A percentile compares a stretch with the other conserved stretches of the same genome.
phyloP scores from a whole-genome alignment of 306 rosid genomes.

The Prunus davidiana region DNA sequence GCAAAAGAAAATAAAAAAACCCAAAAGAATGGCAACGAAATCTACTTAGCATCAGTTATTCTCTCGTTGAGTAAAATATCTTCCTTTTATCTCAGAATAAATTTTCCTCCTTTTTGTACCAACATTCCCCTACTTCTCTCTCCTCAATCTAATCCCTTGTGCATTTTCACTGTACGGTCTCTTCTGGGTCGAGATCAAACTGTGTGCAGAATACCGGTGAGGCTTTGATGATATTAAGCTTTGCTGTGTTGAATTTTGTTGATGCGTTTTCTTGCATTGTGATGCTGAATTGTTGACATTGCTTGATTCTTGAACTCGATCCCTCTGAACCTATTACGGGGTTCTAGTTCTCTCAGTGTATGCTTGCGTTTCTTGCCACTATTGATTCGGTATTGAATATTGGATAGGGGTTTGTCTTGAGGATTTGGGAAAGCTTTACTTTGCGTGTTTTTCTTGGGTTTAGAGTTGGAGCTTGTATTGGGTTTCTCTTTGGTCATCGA shows the following conservation, averaged over 20 bases:
- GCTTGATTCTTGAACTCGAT: conserved; percentile 39
- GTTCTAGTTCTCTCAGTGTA: not conserved
- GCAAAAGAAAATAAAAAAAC: not conserved
- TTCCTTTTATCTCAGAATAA: not conserved
- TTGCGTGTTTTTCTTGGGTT: conserved; percentile 10
- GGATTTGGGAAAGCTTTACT: conserved; percentile 12
- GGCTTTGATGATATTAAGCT: conserved; percentile 29
- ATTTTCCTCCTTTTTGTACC: not conserved
- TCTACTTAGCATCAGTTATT: conserved; percentile 4
- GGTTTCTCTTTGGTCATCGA: conserved; percentile 15
- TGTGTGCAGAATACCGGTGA: conserved; percentile 24
- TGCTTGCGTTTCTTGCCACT: conserved; percentile 1
- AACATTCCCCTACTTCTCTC: not conserved
- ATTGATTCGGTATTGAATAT: conserved; percentile 14
- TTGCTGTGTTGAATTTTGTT: conserved; percentile 14
- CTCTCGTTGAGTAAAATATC: conserved; percentile 4
- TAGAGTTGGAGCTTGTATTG: conserved; percentile 22
- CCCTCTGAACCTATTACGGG: conserved; percentile 15
- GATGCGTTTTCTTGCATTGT: conserved; percentile 26
- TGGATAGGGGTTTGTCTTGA: conserved; percentile 16
- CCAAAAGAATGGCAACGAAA: conserved; percentile 4
- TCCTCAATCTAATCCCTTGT: not conserved
- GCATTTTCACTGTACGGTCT: not conserved
- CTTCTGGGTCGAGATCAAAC: conserved; percentile 21
- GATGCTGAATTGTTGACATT: conserved; percentile 31